phyloP scores from a whole-genome alignment of 2,329 filamentous ascomycete species.

The Xylaria arbuscula region DNA sequence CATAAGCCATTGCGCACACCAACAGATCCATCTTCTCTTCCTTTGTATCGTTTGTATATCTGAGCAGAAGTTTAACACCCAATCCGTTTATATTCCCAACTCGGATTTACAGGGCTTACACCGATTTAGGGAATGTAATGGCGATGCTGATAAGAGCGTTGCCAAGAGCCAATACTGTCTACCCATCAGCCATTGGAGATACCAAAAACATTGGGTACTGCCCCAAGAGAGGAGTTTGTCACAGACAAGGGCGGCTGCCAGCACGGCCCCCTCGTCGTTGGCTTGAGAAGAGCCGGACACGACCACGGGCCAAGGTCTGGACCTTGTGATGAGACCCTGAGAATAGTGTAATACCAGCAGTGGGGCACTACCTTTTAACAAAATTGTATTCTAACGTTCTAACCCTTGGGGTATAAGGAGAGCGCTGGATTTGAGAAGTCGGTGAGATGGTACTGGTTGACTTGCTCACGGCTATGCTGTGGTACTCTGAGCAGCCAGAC shows the following conservation, averaged over 20 bases:
- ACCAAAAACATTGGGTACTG: slow-evolving; percentile 9
- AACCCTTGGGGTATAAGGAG: background rate
- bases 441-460: slow-evolving; percentile 23
- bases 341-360: slow-evolving; percentile 19
- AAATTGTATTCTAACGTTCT: slow-evolving; percentile 2
- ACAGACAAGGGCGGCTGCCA: slow-evolving; percentile 32
- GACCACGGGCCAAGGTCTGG: slow-evolving; percentile 19
- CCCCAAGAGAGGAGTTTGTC: slow-evolving; percentile 23
- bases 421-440: slow-evolving; percentile 22
- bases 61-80: background rate
- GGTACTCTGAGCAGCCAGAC: background rate
- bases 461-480: slow-evolving; percentile 3
- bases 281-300: slow-evolving; percentile 2
- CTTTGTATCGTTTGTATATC: background rate
- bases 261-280: slow-evolving; percentile 28
- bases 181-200: slow-evolving; percentile 18
- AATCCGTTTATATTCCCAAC: slow-evolving; percentile 1
- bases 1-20: background rate
- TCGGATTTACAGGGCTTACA: slow-evolving; percentile 10
- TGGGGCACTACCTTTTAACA: slow-evolving; percentile 24
- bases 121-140: background rate
- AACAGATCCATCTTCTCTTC: background rate
- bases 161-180: background rate
- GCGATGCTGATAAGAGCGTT: slow-evolving; percentile 3
- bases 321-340: slow-evolving; percentile 33